These are phyloP conservation scores for Chlamydomonas asymmetrica DNA, from an alignment of 139 green algal genomes.

Conservation along the genomic window DNA sequence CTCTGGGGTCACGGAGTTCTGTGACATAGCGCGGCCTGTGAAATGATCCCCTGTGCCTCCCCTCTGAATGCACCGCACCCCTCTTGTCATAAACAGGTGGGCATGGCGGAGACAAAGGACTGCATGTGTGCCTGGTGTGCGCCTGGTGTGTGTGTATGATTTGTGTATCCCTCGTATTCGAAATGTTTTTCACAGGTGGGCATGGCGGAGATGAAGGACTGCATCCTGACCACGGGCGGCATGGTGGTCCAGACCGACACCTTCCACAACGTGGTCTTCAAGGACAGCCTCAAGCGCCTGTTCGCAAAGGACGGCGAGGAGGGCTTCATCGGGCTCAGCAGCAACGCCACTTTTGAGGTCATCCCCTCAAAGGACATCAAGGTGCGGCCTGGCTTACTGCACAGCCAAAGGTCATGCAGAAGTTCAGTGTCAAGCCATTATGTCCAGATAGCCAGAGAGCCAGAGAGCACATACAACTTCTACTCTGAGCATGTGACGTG, in stretches of 20 bases:
- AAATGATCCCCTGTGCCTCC: too few species aligned
- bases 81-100: conserved; percentile 64
- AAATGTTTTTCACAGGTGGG: conserved; percentile 71
- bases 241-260: conserved; percentile 89
- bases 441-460: too few species aligned
- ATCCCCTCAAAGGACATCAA: conserved; percentile 71
- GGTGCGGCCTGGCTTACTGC: too few species aligned
- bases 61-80: background rate
- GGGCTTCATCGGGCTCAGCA: conserved; percentile 65
- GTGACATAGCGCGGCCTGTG: background rate
- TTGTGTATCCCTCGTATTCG: conserved; percentile 4
- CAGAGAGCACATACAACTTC: too few species aligned
- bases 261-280: conserved; percentile 90
- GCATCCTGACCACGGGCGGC: conserved; percentile 85
- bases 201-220: conserved; percentile 93
- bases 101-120: conserved; percentile 94
- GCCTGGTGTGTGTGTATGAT: too few species aligned
- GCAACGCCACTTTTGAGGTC: conserved; percentile 81
- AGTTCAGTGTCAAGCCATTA: too few species aligned
- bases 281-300: conserved; percentile 73
- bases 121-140: conserved; percentile 37
- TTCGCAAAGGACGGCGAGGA: conserved; percentile 70
- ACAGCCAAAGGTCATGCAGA: too few species aligned
- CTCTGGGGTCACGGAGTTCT: too few species aligned
- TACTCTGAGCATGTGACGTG: too few species aligned